Evolutionary conservation across 192 early-diverging fungal genomes (phyloP), one percentile per base, ranked within the genome.

Genomic region (Entomortierella lignicola): DNA sequence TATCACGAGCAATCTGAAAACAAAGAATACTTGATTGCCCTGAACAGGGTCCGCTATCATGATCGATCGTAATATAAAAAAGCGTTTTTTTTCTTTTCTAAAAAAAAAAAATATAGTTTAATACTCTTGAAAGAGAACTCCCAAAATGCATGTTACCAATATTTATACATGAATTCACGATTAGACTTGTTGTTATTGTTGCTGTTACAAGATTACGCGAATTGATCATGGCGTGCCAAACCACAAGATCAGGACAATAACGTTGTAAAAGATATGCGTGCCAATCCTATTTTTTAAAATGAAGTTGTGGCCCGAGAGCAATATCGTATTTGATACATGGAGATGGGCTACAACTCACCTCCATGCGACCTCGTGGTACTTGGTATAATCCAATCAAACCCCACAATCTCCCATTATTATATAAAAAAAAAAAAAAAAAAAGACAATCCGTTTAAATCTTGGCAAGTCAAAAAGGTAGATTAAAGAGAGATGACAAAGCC

Each of bases 1-100:
- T 92, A 89, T 72, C 86, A 92, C 57, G 88, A 91, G 48, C 85
- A n/a, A 10, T 34, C 67, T 23, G 18, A 12, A 53, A 55, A 69
- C 27, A 84, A 85, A 58, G 91, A 91, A 55, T 92, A 85, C 71
- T 72, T 91, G 5, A 74, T 94, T 30, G 88, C 89, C 29, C 60
- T 85, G 6, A 83, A 89, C 37, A 71, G 91, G 30, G 90, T 90
- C 26, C 68, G 80, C n/a, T 94, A 94, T 57, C 50, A 71, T 34
- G 65, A 75, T 31, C 53, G 65, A 7, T 52, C 79, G 3, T 77
- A 63, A 27, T 52, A 62, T 27, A 12, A 48, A n/a, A n/a, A n/a
- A n/a, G n/a, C n/a, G n/a, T n/a, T n/a, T n/a, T n/a, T n/a, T n/a
- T n/a, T n/a, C n/a, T n/a, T n/a, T n/a, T n/a, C n/a, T 44, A 44